Evolutionary conservation across 257 asterid species (phyloP).

Genomic region (Solanum dulcamara): DNA sequence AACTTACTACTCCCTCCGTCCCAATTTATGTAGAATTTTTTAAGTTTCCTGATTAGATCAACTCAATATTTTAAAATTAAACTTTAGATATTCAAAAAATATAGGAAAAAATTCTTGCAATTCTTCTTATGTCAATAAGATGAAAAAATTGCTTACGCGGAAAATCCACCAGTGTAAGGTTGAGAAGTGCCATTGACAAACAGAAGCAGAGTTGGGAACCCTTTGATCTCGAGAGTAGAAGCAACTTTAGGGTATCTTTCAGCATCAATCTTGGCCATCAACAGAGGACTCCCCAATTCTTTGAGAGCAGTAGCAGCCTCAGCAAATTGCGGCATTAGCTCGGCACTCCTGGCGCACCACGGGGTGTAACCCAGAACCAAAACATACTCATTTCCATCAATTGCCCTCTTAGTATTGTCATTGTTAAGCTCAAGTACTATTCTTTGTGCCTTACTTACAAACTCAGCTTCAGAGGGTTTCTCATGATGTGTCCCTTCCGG

Average conservation of each 20-base stretch:
- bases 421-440: conserved; percentile 68
- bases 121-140: too few relatives aligned
- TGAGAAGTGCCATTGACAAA: conserved; percentile 73
- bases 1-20: background rate
- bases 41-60: background rate
- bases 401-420: conserved; percentile 45
- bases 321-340: conserved; percentile 89
- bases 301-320: conserved; percentile 83
- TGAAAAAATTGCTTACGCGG: conserved; percentile 64
- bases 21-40: background rate
- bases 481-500: conserved; percentile 30
- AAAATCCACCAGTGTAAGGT: conserved; percentile 84
- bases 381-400: conserved; percentile 70
- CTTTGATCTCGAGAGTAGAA: conserved; percentile 55
- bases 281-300: conserved; percentile 43
- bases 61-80: background rate
- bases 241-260: conserved; percentile 80
- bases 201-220: conserved; percentile 77
- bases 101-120: too few relatives aligned
- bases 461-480: conserved; percentile 50
- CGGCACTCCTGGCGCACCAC: conserved; percentile 89
- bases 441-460: conserved; percentile 77
- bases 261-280: conserved; percentile 81
- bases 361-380: conserved; percentile 90
- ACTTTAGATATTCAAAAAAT: background rate